Conservation (phyloP, 2,329 filamentous ascomycete genomes). For the Fusarium sp. region DNA sequence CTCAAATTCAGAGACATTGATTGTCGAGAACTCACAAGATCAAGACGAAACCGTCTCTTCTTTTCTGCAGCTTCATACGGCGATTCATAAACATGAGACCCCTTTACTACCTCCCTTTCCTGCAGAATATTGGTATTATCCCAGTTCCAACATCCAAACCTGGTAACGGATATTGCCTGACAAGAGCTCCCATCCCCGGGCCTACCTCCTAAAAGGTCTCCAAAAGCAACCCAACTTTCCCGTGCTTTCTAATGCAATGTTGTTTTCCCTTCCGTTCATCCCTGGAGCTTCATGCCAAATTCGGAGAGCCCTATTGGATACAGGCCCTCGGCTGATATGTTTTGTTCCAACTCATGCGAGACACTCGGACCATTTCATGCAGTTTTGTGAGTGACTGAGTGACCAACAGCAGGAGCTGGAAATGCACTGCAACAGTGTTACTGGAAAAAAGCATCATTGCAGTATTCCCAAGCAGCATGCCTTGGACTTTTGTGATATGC, state of each 20-base stretch:
- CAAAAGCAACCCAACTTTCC: neutral
- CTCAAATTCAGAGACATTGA: neutral
- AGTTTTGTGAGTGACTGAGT: neutral
- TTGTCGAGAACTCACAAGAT: neutral
- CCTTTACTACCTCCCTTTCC: neutral
- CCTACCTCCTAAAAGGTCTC: neutral
- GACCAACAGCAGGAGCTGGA: neutral
- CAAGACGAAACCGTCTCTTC: neutral
- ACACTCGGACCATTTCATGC: slow-evolving; percentile 21
- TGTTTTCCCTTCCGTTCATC: neutral
- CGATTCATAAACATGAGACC: neutral
- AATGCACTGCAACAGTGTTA: neutral
- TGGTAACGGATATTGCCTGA: slow-evolving; percentile 4
- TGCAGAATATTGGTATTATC: neutral
- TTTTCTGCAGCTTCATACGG: neutral
- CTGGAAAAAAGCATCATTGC: neutral
- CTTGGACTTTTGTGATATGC: slow-evolving; percentile 32
- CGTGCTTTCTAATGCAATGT: neutral
- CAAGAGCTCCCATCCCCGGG: neutral
- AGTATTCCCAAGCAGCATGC: neutral
- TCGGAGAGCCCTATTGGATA: slow-evolving; percentile 1
- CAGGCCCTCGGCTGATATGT: slow-evolving; percentile 7
- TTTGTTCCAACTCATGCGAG: slow-evolving; percentile 4
- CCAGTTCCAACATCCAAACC: neutral
- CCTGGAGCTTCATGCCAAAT: neutral